A percentile compares a stretch with the other conserved stretches of the same genome.
Conservation (phyloP, 2,329 filamentous ascomycete genomes). For the Bipolaris bicolor region DNA sequence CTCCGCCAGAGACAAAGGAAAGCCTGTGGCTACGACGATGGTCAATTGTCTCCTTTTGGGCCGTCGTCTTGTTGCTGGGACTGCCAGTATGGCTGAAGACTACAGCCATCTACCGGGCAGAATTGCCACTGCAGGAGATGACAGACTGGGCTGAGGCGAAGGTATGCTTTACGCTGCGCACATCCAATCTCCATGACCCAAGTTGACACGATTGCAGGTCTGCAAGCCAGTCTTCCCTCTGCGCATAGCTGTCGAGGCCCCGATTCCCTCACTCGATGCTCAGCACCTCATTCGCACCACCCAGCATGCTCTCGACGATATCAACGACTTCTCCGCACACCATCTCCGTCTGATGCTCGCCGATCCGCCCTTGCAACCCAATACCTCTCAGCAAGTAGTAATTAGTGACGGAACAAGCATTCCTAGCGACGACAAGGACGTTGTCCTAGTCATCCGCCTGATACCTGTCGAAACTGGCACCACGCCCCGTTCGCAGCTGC, state of each 20-base stretch:
- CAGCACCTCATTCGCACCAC: conserved; percentile 78
- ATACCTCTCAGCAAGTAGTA: conserved; percentile 41
- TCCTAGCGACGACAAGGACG: conserved; percentile 51
- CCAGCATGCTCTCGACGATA: conserved; percentile 83
- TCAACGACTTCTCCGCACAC: conserved; percentile 85
- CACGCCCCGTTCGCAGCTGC: conserved; percentile 66
- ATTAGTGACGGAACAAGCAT: conserved; percentile 36
- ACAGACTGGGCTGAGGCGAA: conserved; percentile 88
- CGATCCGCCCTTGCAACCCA: conserved; percentile 37
- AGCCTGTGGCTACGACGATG: conserved; percentile 71
- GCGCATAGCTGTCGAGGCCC: conserved; percentile 76
- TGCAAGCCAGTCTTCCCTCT: conserved; percentile 90
- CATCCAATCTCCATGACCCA: neutral
- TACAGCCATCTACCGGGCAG: conserved; percentile 87
- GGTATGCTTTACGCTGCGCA: conserved; percentile 56
- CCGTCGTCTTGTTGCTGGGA: conserved; percentile 80
- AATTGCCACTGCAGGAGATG: conserved; percentile 84
- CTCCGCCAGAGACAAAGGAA: conserved; percentile 78
- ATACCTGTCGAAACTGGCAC: conserved; percentile 63
- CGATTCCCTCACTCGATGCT: conserved; percentile 70
- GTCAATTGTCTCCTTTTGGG: conserved; percentile 90
- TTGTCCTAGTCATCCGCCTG: conserved; percentile 74
- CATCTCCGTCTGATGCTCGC: conserved; percentile 75
- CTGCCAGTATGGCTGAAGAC: conserved; percentile 96
- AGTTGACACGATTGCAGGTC: conserved; percentile 61